Evolutionary conservation across 352 stramenopile genomes (phyloP), one percentile per base, ranked within the genome.

Genomic region (Pythium volutum): DNA sequence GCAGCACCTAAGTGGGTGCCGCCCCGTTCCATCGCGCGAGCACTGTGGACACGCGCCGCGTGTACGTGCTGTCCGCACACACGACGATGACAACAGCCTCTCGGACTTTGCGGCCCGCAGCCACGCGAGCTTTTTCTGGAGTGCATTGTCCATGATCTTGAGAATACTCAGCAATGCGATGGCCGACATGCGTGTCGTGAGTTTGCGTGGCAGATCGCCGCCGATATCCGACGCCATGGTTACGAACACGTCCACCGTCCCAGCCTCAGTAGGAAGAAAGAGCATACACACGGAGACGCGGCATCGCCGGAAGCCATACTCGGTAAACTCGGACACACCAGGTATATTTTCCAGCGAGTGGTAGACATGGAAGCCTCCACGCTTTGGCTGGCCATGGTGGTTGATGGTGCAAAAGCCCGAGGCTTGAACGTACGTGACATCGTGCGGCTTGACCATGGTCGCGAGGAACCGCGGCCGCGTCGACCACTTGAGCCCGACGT

Each of bases 401-500:
- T 23, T n/a, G 41, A 27, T 4, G 0, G 18, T 20, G 12, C 8
- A 39, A 42, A 12, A 74, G 25, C 77, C 77, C 5, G 75, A 81
- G 12, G 62, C 68, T 36, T 87, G 73, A 7, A 87, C 60, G 49
- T 73, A 82, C 14, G 80, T 69, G n/a, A 80, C 72, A 48, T 85
- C 76, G 8, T 73, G 62, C 20, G 68, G 38, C 29, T 62, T 66
- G 34, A 74, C 49, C 14, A 84, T 18, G 29, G 16, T 29, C 20
- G 15, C 48, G 23, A 55, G 49, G 49, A 39, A 54, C 23, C 38
- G 15, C 14, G 26, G 6, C 0, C 38, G 43, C 8, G 47, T 29
- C 47, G 51, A 52, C 64, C 64, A 71, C 48, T 71, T 71, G 58
- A 71, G 7, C 9, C 29, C 57, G 9, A 62, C 4, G 51, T 54